Evolutionary conservation across 2,329 filamentous ascomycete genomes (phyloP).

Genomic region (Fusarium setosum): DNA sequence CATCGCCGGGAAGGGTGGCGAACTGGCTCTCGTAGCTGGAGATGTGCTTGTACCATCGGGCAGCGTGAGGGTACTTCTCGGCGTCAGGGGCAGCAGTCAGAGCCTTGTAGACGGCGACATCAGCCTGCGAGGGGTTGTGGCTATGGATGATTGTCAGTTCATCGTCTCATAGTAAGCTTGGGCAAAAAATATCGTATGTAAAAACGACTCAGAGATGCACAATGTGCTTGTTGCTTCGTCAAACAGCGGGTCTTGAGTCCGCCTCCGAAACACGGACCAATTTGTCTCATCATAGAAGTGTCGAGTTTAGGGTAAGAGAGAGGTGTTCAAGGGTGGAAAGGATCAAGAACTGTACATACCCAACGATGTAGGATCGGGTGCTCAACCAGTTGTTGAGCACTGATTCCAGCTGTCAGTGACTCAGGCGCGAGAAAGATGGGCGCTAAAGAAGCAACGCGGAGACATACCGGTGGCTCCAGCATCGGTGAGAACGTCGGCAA

Average conservation of each 20-base stretch:
- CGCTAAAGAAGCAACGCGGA: conserved; percentile 39
- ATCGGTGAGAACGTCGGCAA: conserved; percentile 75
- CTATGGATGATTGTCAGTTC: conserved; percentile 48
- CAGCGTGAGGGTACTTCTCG: conserved; percentile 91
- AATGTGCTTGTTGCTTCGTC: conserved; percentile 78
- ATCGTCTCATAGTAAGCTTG: conserved; percentile 4
- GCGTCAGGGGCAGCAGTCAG: conserved; percentile 80
- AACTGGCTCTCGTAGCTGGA: conserved; percentile 94
- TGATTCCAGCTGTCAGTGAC: conserved; percentile 55
- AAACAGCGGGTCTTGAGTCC: conserved; percentile 90
- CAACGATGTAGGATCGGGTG: conserved; percentile 84
- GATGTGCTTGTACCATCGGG: conserved; percentile 99
- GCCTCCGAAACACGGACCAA: conserved; percentile 97
- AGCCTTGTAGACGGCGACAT: conserved; percentile 95
- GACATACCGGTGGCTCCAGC: conserved; percentile 65
- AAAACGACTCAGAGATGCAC: conserved; percentile 77
- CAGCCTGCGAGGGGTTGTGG: conserved; percentile 85
- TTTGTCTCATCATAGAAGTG: conserved; percentile 76
- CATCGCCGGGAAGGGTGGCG: conserved; percentile 88
- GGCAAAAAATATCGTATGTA: conserved; percentile 12
- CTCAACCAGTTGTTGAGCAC: conserved; percentile 79
- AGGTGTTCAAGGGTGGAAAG: neutral
- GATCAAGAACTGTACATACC: conserved; percentile 67
- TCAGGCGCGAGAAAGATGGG: conserved; percentile 40
- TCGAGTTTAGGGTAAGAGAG: neutral